Evolutionary conservation across 148 eudicot species (phyloP).

Genomic region (Beta vulgaris): DNA sequence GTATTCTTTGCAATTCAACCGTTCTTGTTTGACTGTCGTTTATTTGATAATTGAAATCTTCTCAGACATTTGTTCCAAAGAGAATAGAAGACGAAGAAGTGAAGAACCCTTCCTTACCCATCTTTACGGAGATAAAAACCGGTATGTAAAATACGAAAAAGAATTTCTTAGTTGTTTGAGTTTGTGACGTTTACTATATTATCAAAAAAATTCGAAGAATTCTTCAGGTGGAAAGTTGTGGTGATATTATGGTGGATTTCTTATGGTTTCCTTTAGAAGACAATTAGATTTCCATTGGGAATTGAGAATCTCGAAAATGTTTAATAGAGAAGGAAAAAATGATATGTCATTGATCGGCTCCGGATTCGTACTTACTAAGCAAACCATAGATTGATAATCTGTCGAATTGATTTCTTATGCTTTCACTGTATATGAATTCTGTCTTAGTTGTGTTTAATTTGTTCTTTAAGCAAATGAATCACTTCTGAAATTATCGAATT

Average conservation of each 20-base stretch:
- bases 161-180: neutral
- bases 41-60: too few species aligned
- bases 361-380: slow-evolving; percentile 5
- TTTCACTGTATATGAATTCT: too few species aligned
- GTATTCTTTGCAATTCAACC: too few species aligned
- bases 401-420: neutral
- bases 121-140: too few species aligned
- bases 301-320: neutral
- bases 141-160: too few species aligned
- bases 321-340: neutral
- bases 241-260: neutral
- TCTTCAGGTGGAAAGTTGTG: neutral
- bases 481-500: too few species aligned
- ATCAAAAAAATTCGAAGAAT: neutral
- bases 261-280: neutral
- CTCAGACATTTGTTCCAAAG: too few species aligned
- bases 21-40: too few species aligned
- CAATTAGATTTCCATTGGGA: neutral
- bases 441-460: too few species aligned
- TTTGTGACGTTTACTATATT: neutral
- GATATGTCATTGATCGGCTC: neutral
- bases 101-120: too few species aligned
- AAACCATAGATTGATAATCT: neutral
- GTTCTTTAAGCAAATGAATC: too few species aligned
- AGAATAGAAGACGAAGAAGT: too few species aligned